Base-by-base conservation (phyloP, 2,329 filamentous ascomycete genomes). In the Colletotrichum salicis region DNA sequence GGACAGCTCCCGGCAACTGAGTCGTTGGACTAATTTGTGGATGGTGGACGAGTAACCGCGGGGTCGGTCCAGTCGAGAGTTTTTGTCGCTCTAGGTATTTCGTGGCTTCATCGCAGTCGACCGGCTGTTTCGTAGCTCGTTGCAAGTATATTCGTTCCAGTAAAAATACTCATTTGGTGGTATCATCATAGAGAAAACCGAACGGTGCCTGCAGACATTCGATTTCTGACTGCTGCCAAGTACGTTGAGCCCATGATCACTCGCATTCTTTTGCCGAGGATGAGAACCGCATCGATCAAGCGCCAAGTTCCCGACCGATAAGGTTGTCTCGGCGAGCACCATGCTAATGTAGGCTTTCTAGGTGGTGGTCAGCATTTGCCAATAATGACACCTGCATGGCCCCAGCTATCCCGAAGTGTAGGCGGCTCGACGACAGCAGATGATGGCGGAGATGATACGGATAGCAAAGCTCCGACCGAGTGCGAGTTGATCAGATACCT, bases 311-410 rank as follows among this genome's bases (percentile, higher is more conserved):
- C 31, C 11, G 35, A 41, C 5, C 31, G 35, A 64, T 64, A 51
- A 69, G 59, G 65, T 69, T 64, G 37, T 64, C 54, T 63, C 58
- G 51, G 63, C 19, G 12, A 55, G 31, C 24, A n/a, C 7, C 24
- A 55, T 31, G 19, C 33, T 29, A 54, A 22, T 54, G 29, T 31
- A 45, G 24, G 24, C 27, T 10, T 35, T n/a, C 33, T 15, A 41
- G 48, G 29, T 52, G 31, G 51, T 55, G 60, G 51, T 55, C 61
- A 55, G 51, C 61, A 64, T 62, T n/a, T 41, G 31, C 7, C 59
- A 24, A 24, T 52, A 35, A 31, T 52, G 48, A 33, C 10, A 19
- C 33, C 35, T 31, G 29, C 33, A n/a, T 27, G 31, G n/a, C 11
- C 35, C 22, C 45, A 51, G 59, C 29, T 27, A 24, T n/a, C 10